Conservation (phyloP, 2,329 filamentous ascomycete genomes). For the Colletotrichum sp. region DNA sequence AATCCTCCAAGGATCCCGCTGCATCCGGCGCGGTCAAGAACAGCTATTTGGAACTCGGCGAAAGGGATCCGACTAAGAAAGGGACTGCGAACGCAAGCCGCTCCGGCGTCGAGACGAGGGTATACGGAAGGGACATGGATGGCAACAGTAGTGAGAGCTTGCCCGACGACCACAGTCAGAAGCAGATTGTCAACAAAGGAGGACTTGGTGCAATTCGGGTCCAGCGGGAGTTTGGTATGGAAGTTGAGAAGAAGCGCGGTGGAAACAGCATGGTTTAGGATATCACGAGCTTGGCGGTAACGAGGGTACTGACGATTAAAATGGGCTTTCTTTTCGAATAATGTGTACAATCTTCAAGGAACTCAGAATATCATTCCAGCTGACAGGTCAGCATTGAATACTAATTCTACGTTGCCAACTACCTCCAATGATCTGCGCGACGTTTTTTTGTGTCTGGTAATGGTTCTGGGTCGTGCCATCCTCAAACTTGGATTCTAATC, state of each 20-base stretch:
- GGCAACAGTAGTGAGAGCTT: slow-evolving; percentile 6
- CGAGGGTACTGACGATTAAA: neutral
- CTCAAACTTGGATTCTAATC: neutral
- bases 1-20: slow-evolving; percentile 1
- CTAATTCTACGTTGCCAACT: too few species aligned
- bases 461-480: neutral
- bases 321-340: neutral
- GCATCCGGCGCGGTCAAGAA: neutral
- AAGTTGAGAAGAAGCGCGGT: slow-evolving; percentile 1
- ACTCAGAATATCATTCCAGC: neutral
- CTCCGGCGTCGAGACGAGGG: slow-evolving; percentile 6
- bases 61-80: slow-evolving; percentile 7
- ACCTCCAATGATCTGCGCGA: neutral
- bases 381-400: neutral
- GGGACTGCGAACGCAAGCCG: neutral
- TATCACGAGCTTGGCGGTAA: neutral
- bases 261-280: neutral
- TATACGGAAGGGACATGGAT: slow-evolving; percentile 13
- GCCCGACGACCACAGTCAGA: slow-evolving; percentile 14
- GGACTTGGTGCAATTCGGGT: slow-evolving; percentile 12
- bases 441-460: neutral
- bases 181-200: neutral
- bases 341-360: neutral
- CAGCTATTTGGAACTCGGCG: slow-evolving; percentile 15
- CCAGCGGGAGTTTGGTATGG: slow-evolving; percentile 8